phyloP scores from a whole-genome alignment of 179 eudicot genomes.

The Corrigiola litoralis region DNA sequence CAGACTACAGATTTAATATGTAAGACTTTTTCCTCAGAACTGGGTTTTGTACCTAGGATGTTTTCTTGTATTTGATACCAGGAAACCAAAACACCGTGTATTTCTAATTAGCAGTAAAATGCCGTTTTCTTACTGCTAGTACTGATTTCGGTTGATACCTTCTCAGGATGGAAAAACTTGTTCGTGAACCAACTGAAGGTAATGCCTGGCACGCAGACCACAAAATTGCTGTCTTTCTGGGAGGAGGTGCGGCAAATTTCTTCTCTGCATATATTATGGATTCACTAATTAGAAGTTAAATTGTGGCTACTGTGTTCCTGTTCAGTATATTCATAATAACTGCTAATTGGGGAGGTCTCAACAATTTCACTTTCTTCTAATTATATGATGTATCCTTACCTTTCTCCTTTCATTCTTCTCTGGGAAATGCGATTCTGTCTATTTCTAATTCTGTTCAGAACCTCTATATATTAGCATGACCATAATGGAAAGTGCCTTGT shows the following conservation, averaged over 20 bases:
- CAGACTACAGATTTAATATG: background rate
- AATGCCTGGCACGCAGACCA: constrained; percentile 99
- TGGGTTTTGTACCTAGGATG: background rate
- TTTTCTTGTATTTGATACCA: background rate
- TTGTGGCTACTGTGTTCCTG: no score
- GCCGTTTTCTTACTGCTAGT: background rate
- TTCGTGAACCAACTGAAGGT: constrained; percentile 81
- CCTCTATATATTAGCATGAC: no score
- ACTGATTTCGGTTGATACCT: constrained; percentile 4
- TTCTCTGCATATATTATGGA: constrained; percentile 7
- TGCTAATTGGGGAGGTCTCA: no score
- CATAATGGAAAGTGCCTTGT: background rate
- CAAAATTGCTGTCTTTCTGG: constrained; percentile 72
- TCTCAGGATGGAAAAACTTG: constrained; percentile 73
- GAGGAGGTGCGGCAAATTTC: constrained; percentile 65
- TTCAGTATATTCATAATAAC: no score
- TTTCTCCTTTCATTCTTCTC: no score
- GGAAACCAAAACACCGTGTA: background rate
- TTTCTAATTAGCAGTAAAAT: background rate
- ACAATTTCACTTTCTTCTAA: no score
- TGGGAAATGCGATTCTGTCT: no score
- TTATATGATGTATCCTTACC: no score
- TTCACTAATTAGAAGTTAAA: no score
- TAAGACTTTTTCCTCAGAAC: background rate
- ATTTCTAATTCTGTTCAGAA: no score